Conservation (phyloP, 2,329 filamentous ascomycete species). For the Thyridium curvatum region DNA sequence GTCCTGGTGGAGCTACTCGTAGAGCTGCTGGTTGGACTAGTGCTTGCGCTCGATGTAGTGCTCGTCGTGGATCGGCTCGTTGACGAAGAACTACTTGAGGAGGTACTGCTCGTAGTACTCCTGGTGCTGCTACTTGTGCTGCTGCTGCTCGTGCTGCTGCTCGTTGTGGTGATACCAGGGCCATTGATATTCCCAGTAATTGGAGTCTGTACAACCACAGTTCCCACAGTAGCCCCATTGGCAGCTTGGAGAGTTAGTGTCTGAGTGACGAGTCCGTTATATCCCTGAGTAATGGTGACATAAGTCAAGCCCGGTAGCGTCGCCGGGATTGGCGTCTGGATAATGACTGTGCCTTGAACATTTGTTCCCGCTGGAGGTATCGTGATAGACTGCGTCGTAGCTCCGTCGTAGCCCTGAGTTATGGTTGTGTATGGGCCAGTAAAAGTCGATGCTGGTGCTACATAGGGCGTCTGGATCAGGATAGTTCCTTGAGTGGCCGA, state of each 20-base stretch:
- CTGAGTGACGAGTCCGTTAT: neutral
- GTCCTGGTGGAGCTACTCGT: no score
- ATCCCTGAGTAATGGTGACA: constrained; percentile 1
- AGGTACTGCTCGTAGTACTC: no score
- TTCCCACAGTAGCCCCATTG: neutral
- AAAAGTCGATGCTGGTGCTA: neutral
- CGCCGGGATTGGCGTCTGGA: constrained; percentile 1
- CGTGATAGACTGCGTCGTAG: neutral
- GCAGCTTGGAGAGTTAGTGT: neutral
- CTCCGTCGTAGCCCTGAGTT: neutral
- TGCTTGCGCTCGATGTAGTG: no score
- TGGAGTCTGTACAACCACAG: neutral
- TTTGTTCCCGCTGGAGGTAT: neutral
- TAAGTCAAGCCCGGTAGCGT: neutral
- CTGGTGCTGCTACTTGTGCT: no score
- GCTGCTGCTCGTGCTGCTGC: no score
- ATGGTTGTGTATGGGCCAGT: constrained; percentile 2
- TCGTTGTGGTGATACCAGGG: no score
- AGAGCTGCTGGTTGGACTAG: no score
- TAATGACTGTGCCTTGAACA: constrained; percentile 2
- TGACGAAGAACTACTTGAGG: no score
- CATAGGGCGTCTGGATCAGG: constrained; percentile 4
- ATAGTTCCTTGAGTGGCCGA: constrained; percentile 6
- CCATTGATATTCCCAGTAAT: no score
- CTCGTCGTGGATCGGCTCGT: no score